These are phyloP conservation scores for Pseudocercospora vitis DNA, from an alignment of 2,329 filamentous ascomycete genomes.

Conservation along the genomic window DNA sequence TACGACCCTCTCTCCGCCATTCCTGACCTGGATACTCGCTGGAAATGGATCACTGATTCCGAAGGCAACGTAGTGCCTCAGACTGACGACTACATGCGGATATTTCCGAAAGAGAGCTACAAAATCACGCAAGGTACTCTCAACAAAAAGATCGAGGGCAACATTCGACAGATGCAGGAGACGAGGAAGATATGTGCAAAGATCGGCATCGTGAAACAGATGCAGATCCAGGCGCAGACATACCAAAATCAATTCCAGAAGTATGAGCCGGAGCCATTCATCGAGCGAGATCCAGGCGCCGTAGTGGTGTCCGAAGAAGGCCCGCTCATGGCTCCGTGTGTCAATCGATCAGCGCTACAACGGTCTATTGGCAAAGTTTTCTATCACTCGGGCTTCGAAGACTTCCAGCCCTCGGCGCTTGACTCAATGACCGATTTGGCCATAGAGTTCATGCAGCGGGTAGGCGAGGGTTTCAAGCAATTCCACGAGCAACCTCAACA, in stretches of 20 bases:
- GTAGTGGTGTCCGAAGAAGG: conserved; percentile 87
- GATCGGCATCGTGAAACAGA: conserved; percentile 97
- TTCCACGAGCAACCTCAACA: conserved; percentile 79
- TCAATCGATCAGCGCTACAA: conserved; percentile 80
- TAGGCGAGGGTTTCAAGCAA: conserved; percentile 74
- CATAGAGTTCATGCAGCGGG: conserved; percentile 82
- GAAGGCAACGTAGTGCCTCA: conserved; percentile 88
- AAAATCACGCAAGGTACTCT: conserved; percentile 71
- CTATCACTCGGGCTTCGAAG: conserved; percentile 94
- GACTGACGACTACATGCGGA: conserved; percentile 76
- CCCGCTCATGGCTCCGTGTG: conserved; percentile 78
- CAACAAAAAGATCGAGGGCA: conserved; percentile 78
- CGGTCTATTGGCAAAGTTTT: conserved; percentile 92
- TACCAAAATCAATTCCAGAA: conserved; percentile 99
- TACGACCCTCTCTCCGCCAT: conserved; percentile 85
- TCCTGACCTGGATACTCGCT: conserved; percentile 74
- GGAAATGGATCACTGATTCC: conserved; percentile 85
- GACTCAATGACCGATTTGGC: conserved; percentile 89
- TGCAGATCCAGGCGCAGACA: conserved; percentile 97
- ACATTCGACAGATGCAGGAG: conserved; percentile 93
- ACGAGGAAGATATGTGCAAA: conserved; percentile 94
- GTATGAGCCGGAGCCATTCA: conserved; percentile 85
- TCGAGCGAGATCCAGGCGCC: conserved; percentile 82
- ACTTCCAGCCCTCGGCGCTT: conserved; percentile 90
- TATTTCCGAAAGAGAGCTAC: conserved; percentile 75